phyloP scores from a whole-genome alignment of 208 protist genomes.

The Strigomonas oncopelti region DNA sequence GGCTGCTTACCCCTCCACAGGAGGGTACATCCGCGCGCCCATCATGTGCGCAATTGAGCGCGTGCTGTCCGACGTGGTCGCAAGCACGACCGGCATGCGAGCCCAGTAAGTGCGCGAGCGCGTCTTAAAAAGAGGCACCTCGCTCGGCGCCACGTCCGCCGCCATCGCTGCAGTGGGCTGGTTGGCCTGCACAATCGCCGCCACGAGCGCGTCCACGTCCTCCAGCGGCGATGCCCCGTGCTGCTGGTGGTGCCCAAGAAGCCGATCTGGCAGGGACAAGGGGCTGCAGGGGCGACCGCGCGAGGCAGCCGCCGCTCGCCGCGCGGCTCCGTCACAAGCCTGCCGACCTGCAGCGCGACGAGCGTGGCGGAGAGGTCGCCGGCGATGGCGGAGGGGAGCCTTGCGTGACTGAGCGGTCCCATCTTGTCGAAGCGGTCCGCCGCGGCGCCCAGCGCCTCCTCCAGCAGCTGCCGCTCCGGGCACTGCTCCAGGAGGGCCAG shows the following conservation, averaged over 20 bases:
- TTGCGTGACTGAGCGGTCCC: neutral
- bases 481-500: constrained; percentile 59
- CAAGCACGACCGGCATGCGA: constrained; percentile 46
- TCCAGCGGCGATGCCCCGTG: neutral
- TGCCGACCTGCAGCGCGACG: constrained; percentile 36
- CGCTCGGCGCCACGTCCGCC: neutral
- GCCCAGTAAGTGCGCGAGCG: constrained; percentile 41
- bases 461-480: constrained; percentile 26
- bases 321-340: constrained; percentile 16
- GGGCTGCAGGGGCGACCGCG: too few relatives aligned
- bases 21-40: constrained; percentile 61
- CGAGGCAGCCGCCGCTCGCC: neutral
- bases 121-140: constrained; percentile 44
- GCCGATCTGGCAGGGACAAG: constrained; percentile 5
- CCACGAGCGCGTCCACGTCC: neutral
- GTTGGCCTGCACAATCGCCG: neutral
- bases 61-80: constrained; percentile 50
- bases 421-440: constrained; percentile 4
- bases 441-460: neutral
- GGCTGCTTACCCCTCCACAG: constrained; percentile 9
- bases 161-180: neutral
- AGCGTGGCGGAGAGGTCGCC: constrained; percentile 7
- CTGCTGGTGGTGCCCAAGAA: neutral
- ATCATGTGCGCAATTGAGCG: constrained; percentile 49
- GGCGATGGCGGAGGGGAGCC: neutral